Base-by-base conservation (phyloP, 345 rosid species). In the Salix purpurea region DNA sequence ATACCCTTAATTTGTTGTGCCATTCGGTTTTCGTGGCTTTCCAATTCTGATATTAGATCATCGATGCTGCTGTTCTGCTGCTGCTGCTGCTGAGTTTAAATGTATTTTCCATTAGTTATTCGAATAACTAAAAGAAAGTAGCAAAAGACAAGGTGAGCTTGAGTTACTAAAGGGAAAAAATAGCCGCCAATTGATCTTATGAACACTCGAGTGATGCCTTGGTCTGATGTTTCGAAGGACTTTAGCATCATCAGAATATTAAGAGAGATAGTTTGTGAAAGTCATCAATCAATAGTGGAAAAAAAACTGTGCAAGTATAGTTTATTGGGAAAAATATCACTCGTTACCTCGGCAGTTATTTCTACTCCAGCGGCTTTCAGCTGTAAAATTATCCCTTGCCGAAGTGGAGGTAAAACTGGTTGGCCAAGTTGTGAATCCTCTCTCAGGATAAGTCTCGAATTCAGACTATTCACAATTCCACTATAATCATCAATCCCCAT, bases 311-410 rank as follows among this genome's bases (percentile, higher is more conserved):
- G 28, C 40, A 39, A 58, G 13, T 12, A 28, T 23, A 40, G 28
- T 26, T 68, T 40, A 4, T 24, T 18, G 42, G 60, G 39, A 61
- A 62, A 11, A 34, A 67, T 7, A 50, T 66, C 46, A 69, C 62
- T 11, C 28, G 37, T 21, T 81, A 83, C 88, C 86, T 71, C 79
- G 19, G 62, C 62, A 7, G 44, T 69, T 32, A 50, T 71, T 21
- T 26, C 2, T 7, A 81, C 52, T 61, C 86, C 88, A 65, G 71
- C 34, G n/a, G 87, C 85, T 44, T 82, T 76, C 18, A 85, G 68
- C 48, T 82, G 86, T 12, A 72, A 76, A 32, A 28, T 65, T 30
- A 84, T 73, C 36, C 86, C 84, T 6, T 67, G 76, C 36, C n/a
- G 23, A 23, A 67, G 74, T 4, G 87, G 24, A 66, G 70, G 71